Evolutionary conservation across 805 yeast species (phyloP).

Genomic region (Monosporozyma siamensis): DNA sequence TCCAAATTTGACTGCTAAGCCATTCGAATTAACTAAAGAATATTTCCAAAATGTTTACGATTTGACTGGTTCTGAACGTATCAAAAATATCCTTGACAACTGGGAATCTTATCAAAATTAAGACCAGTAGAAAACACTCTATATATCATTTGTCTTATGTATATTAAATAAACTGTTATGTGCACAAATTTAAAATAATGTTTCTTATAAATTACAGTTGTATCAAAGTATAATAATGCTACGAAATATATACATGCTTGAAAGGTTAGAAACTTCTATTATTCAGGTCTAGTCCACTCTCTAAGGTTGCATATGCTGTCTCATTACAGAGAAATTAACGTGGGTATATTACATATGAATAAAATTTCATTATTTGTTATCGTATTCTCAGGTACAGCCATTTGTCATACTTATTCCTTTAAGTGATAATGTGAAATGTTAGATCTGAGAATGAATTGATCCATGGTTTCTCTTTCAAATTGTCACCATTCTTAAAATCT

Average conservation of each 20-base stretch:
- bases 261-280: too few relatives aligned
- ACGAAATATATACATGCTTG: not conserved
- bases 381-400: too few relatives aligned
- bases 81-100: conserved; percentile 82
- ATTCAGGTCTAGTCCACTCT: too few relatives aligned
- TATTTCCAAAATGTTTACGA: conserved; percentile 94
- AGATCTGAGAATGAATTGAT: conserved; percentile 45
- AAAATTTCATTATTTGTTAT: too few relatives aligned
- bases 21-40: conserved; percentile 91
- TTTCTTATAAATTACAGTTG: not conserved
- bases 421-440: conserved; percentile 33
- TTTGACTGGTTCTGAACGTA: conserved; percentile 84
- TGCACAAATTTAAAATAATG: conserved; percentile 1
- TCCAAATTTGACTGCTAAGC: conserved; percentile 97
- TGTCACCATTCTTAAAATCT: conserved; percentile 19
- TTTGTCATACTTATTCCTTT: not conserved
- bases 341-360: too few relatives aligned
- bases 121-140: not conserved
- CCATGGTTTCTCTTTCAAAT: conserved; percentile 32
- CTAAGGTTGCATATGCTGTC: too few relatives aligned
- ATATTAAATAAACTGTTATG: conserved; percentile 1
- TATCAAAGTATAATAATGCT: not conserved
- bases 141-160: conserved; percentile 1
- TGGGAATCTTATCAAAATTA: conserved; percentile 72
- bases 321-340: too few relatives aligned